Evolutionary conservation across 208 protist genomes (phyloP).

Genomic region (Herpetomonas muscarum): DNA sequence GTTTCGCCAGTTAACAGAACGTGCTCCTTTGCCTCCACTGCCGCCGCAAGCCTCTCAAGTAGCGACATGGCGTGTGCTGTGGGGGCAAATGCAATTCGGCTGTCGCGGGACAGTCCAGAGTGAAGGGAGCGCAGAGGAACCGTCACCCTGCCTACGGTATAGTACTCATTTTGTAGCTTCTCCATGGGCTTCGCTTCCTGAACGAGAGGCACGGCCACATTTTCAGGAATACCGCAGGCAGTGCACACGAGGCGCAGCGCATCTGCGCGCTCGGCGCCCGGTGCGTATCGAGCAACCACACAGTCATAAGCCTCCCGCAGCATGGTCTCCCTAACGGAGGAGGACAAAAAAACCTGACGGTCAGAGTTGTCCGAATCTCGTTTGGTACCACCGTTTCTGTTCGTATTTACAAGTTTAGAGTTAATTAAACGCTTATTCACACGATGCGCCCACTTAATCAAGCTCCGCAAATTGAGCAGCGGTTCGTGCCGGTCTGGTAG

Average conservation of each 20-base stretch:
- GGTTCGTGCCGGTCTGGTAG: slow-evolving; percentile 17
- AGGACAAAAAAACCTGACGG: slow-evolving; percentile 70
- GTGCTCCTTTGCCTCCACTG: slow-evolving; percentile 91
- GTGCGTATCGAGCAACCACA: slow-evolving; percentile 67
- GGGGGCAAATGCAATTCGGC: slow-evolving; percentile 90
- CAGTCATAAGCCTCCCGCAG: slow-evolving; percentile 94
- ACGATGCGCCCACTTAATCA: slow-evolving; percentile 93
- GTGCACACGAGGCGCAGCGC: slow-evolving; percentile 40
- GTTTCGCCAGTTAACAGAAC: slow-evolving; percentile 99
- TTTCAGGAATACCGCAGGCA: slow-evolving; percentile 51
- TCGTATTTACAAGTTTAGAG: slow-evolving; percentile 12
- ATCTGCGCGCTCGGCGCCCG: slow-evolving; percentile 35
- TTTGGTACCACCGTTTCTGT: slow-evolving; percentile 16
- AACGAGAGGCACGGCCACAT: slow-evolving; percentile 63
- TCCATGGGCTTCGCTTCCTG: slow-evolving; percentile 65
- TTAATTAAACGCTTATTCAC: slow-evolving; percentile 49
- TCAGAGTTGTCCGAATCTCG: not conserved
- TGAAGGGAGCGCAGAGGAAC: slow-evolving; percentile 39
- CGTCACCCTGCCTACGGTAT: slow-evolving; percentile 60
- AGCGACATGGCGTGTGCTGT: slow-evolving; percentile 93
- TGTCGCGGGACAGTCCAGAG: slow-evolving; percentile 31
- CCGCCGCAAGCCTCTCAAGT: slow-evolving; percentile 93
- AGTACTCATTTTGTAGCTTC: slow-evolving; percentile 29
- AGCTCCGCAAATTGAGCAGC: slow-evolving; percentile 67
- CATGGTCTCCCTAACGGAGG: slow-evolving; percentile 84